Percentiles rank a stretch among this genome's conserved stretches.
These are phyloP conservation scores for Boletus sensibilis DNA, from an alignment of 768 basidiomycete genomes.

Conservation along the genomic window DNA sequence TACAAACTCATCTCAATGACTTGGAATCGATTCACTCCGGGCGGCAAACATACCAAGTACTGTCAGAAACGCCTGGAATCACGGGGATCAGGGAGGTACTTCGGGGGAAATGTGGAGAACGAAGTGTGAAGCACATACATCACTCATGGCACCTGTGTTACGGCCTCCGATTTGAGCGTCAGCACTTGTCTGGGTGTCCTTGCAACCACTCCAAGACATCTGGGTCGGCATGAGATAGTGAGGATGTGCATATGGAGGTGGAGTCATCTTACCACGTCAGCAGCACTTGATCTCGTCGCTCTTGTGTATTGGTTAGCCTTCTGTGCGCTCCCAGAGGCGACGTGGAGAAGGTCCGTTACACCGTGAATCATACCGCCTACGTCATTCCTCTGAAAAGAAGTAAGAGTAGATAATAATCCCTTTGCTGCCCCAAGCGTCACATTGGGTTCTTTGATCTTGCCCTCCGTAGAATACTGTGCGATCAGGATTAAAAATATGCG, in stretches of 20 bases:
- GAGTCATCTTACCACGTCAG: constrained; percentile 70
- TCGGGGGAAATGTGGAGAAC: background rate
- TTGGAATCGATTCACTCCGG: background rate
- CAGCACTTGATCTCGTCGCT: constrained; percentile 70
- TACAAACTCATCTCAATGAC: background rate
- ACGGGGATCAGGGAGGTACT: background rate
- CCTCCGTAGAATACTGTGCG: constrained; percentile 85
- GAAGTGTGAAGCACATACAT: constrained; percentile 41
- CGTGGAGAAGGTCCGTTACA: constrained; percentile 71
- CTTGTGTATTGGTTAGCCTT: constrained; percentile 63
- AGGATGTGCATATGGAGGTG: background rate
- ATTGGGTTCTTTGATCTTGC: constrained; percentile 93
- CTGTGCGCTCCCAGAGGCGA: constrained; percentile 61
- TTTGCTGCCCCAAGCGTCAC: constrained; percentile 83
- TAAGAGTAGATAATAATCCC: constrained; percentile 75
- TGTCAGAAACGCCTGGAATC: constrained; percentile 52
- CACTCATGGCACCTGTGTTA: constrained; percentile 80
- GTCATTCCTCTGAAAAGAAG: constrained; percentile 77
- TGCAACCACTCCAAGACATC: constrained; percentile 87
- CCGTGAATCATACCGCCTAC: constrained; percentile 74
- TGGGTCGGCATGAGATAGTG: constrained; percentile 23
- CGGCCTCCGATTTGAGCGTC: constrained; percentile 66
- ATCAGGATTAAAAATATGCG: background rate
- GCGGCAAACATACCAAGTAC: constrained; percentile 43
- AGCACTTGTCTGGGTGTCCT: constrained; percentile 80